Evolutionary conservation across 2,329 filamentous ascomycete genomes (phyloP).

Genomic region (Colletotrichum limetticola): DNA sequence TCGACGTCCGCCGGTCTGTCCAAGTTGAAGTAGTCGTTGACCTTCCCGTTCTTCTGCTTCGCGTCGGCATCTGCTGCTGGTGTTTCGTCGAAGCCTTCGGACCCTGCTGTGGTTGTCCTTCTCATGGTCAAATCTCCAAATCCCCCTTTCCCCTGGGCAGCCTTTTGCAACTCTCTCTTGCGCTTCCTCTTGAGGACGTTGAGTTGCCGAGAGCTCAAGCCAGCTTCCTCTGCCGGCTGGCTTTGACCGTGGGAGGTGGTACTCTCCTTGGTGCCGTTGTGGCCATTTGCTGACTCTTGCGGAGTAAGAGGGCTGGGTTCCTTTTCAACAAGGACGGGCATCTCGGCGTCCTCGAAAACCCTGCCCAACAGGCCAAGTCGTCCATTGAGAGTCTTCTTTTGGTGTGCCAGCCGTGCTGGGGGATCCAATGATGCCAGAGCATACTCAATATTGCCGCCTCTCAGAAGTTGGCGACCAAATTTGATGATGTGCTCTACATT

Average conservation of each 20-base stretch:
- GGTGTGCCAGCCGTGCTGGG: conserved; percentile 80
- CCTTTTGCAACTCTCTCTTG: conserved; percentile 88
- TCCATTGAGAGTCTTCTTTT: conserved; percentile 87
- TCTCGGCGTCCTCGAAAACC: conserved; percentile 85
- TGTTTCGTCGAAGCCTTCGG: conserved; percentile 72
- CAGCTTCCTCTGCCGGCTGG: conserved; percentile 69
- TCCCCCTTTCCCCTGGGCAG: conserved; percentile 85
- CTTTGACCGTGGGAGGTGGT: conserved; percentile 46
- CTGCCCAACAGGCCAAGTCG: conserved; percentile 88
- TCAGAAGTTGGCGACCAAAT: conserved; percentile 84
- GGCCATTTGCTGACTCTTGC: conserved; percentile 52
- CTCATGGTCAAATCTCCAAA: conserved; percentile 87
- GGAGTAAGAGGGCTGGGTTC: conserved; percentile 57
- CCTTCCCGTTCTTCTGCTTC: conserved; percentile 69
- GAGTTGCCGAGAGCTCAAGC: conserved; percentile 90
- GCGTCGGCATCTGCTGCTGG: conserved; percentile 61
- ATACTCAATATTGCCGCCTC: conserved; percentile 89
- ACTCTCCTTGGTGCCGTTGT: conserved; percentile 49
- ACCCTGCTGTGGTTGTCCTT: conserved; percentile 68
- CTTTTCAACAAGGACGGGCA: conserved; percentile 65
- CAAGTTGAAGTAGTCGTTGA: conserved; percentile 89
- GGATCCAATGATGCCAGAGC: conserved; percentile 85
- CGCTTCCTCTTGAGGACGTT: conserved; percentile 95
- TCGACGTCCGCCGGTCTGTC: conserved; percentile 82
- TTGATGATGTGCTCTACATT: conserved; percentile 84